A percentile compares a stretch with the other conserved stretches of the same genome.
These are phyloP conservation scores for Aspergillus terreus DNA, from an alignment of 2,329 filamentous ascomycete genomes.

Conservation along the genomic window DNA sequence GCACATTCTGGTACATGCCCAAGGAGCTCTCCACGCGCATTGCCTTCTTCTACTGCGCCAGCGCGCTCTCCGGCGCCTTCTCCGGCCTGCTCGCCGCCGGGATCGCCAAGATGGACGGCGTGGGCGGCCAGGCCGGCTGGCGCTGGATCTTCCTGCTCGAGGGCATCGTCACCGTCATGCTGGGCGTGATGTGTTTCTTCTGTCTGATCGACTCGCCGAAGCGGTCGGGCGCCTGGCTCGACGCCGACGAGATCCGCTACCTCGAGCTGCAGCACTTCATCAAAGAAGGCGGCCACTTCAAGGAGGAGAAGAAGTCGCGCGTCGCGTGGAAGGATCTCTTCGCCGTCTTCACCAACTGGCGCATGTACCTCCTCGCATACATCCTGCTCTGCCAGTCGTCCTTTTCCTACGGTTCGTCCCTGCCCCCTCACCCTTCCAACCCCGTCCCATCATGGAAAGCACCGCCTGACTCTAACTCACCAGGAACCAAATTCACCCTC, in stretches of 20 bases:
- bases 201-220: constrained; percentile 40
- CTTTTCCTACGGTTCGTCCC: constrained; percentile 5
- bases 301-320: constrained; percentile 7
- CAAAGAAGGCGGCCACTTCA: constrained; percentile 7
- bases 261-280: constrained; percentile 11
- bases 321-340: constrained; percentile 8
- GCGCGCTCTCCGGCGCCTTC: constrained; percentile 75
- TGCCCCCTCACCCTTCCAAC: no score
- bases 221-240: constrained; percentile 33
- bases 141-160: constrained; percentile 49
- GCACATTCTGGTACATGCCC: constrained; percentile 64
- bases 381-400: constrained; percentile 6
- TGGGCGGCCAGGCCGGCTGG: constrained; percentile 47
- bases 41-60: constrained; percentile 75
- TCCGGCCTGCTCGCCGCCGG: constrained; percentile 75
- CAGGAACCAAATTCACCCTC: constrained; percentile 9
- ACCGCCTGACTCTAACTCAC: neutral
- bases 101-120: constrained; percentile 77
- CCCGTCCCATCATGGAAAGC: no score
- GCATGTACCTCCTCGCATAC: constrained; percentile 10
- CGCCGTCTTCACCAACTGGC: constrained; percentile 6
- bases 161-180: constrained; percentile 33
- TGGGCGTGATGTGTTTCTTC: constrained; percentile 14
- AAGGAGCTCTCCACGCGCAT: constrained; percentile 70
- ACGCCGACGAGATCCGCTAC: constrained; percentile 30